phyloP scores from a whole-genome alignment of 2,329 filamentous ascomycete genomes.

The Aspergillus ochraceus region DNA sequence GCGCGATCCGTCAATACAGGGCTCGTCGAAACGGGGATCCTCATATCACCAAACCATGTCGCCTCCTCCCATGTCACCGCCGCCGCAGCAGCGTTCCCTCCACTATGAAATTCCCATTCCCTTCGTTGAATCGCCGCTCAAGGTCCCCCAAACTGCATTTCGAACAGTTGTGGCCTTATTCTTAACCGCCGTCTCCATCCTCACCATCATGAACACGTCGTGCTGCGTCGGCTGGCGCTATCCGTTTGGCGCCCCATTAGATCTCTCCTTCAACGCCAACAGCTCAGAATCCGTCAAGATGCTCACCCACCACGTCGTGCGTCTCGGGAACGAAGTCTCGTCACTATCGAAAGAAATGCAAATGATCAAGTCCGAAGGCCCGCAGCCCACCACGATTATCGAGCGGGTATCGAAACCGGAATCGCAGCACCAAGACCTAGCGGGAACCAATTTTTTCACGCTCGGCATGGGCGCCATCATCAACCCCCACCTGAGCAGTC shows the following conservation, averaged over 20 bases:
- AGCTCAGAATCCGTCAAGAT: slow-evolving; percentile 25
- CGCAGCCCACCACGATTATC: slow-evolving; percentile 21
- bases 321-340: slow-evolving; percentile 30
- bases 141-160: neutral
- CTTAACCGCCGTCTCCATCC: slow-evolving; percentile 12
- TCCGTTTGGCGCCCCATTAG: slow-evolving; percentile 6
- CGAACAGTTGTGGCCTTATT: slow-evolving; percentile 10
- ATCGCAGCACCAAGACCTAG: slow-evolving; percentile 14
- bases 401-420: slow-evolving; percentile 4
- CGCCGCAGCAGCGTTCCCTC: neutral
- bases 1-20: neutral
- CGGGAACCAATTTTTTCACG: slow-evolving; percentile 72
- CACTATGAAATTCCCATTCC: neutral
- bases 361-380: slow-evolving; percentile 24
- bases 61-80: neutral
- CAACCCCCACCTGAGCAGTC: slow-evolving; percentile 61
- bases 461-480: slow-evolving; percentile 65
- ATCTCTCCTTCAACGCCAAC: slow-evolving; percentile 24
- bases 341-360: slow-evolving; percentile 32
- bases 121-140: neutral
- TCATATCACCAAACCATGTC: slow-evolving; percentile 1
- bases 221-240: slow-evolving; percentile 16
- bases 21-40: neutral
- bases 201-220: slow-evolving; percentile 15
- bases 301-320: slow-evolving; percentile 28